phyloP scores from a whole-genome alignment of 345 rosid species.

The Ceriops tagal region DNA sequence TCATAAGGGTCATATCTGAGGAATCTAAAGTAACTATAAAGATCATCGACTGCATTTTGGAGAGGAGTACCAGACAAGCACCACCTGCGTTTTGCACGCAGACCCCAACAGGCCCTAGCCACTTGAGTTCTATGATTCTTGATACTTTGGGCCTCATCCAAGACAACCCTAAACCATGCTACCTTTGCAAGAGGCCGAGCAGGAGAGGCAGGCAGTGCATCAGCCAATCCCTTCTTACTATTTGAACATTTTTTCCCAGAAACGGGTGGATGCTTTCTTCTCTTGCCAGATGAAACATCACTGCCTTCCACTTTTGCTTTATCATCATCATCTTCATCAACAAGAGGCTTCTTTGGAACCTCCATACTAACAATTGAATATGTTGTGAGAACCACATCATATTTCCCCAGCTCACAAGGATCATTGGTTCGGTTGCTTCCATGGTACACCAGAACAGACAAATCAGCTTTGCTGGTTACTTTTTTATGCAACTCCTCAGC shows the following conservation, averaged over 20 bases:
- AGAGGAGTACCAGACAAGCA: constrained; percentile 98
- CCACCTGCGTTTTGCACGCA: constrained; percentile 98
- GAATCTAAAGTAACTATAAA: constrained; percentile 94
- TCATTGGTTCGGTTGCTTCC: constrained; percentile 89
- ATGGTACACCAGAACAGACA: constrained; percentile 82
- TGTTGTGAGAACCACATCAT: constrained; percentile 92
- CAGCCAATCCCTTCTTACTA: constrained; percentile 49
- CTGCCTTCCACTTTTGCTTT: constrained; percentile 42
- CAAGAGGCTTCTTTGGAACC: constrained; percentile 86
- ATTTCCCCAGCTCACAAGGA: constrained; percentile 72
- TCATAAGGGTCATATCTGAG: constrained; percentile 87
- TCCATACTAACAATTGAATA: constrained; percentile 96
- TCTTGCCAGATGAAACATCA: constrained; percentile 45
- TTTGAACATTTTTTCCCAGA: constrained; percentile 48
- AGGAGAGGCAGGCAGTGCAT: constrained; percentile 40
- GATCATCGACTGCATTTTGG: constrained; percentile 96
- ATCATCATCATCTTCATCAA: constrained; percentile 58
- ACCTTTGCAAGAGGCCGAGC: constrained; percentile 91
- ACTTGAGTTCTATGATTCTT: constrained; percentile 94
- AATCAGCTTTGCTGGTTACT: constrained; percentile 62
- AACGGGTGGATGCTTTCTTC: constrained; percentile 56
- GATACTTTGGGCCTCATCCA: constrained; percentile 98
- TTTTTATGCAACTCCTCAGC: constrained; percentile 74
- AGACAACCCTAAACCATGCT: constrained; percentile 88
- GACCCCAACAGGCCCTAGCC: constrained; percentile 99